These are phyloP conservation scores for Trichoderma afroharzianum DNA, from an alignment of 2,329 filamentous ascomycete genomes.

Conservation along the genomic window DNA sequence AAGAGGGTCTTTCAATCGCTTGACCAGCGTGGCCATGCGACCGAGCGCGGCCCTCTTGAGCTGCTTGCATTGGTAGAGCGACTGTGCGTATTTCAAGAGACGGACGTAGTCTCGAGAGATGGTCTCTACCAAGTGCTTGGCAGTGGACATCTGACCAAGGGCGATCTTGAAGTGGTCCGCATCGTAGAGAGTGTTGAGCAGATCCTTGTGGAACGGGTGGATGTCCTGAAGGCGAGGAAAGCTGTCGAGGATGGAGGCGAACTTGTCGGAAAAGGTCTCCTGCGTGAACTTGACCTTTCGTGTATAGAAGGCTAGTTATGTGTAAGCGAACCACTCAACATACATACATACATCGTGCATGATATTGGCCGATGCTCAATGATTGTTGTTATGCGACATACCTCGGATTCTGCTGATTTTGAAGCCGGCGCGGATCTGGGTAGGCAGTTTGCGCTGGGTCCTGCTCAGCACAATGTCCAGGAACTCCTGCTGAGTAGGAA, in stretches of 20 bases:
- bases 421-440: constrained; percentile 93
- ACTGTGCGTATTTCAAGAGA: constrained; percentile 88
- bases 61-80: constrained; percentile 97
- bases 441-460: constrained; percentile 88
- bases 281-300: constrained; percentile 98
- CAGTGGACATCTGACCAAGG: constrained; percentile 90
- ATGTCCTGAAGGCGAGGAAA: constrained; percentile 93
- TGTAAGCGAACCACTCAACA: not conserved
- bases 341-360: not conserved
- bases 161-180: constrained; percentile 97
- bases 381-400: constrained; percentile 25
- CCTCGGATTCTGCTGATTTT: constrained; percentile 85
- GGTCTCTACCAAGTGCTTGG: constrained; percentile 94
- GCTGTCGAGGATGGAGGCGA: constrained; percentile 83
- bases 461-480: constrained; percentile 94
- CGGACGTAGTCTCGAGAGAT: constrained; percentile 95
- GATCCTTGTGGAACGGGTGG: constrained; percentile 82
- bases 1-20: constrained; percentile 89
- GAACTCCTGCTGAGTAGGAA: constrained; percentile 92
- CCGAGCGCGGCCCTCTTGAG: constrained; percentile 93
- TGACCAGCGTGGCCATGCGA: constrained; percentile 97
- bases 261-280: constrained; percentile 94
- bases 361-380: not conserved
- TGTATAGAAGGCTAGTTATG: constrained; percentile 76
- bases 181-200: constrained; percentile 96